Evolutionary conservation across 345 rosid genomes (phyloP), one percentile per base, ranked within the genome.

Genomic region (Kandelia obovata): DNA sequence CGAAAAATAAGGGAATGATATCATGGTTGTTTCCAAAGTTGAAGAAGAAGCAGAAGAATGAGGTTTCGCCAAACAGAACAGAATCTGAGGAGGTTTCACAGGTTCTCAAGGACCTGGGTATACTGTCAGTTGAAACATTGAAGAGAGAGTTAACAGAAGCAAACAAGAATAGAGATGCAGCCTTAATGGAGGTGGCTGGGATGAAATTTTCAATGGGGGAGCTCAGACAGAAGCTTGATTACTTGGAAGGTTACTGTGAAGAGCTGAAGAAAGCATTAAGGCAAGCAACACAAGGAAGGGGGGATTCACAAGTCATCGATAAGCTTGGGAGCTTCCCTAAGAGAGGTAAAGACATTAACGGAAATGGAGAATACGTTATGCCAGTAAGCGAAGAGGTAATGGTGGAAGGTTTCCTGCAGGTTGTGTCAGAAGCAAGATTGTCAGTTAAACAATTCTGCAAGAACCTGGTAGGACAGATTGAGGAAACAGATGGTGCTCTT

Each of bases 401-500:
- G 96, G 89, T 87, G 39, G 99, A 92, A 73, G 93, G 92, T 3
- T 95, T 95, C 82, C 79, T 95, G 75, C 97, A 95, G 83, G 82
- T 91, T 28, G 99, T 89, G 66, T 88, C 97, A 0, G 99, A 95
- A 83, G 86, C 99, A 64, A 88, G 96, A 83, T 78, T 90, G 61
- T 95, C 99, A 1, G 85, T 95, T 67, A 95, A 90, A 46, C 97
- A 92, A n/a, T 92, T 95, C 81, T 89, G 93, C 84, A 92, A 90
- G 75, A 84, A 88, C 32, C 82, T 95, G 27, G 71, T 87, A 11
- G 70, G 78, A 16, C 96, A 94, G 73, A 85, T 94, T 1, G 92
- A 89, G 2, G 97, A 89, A 72, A 75, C 86, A 17, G 97, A 92
- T 59, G 68, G 62, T 0, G 76, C 84, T 56, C 76, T 85, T 21